Evolutionary conservation across 495 filamentous ascomycete species (phyloP), one percentile per base, ranked within the genome.

Genomic region (Cercophora scortea): DNA sequence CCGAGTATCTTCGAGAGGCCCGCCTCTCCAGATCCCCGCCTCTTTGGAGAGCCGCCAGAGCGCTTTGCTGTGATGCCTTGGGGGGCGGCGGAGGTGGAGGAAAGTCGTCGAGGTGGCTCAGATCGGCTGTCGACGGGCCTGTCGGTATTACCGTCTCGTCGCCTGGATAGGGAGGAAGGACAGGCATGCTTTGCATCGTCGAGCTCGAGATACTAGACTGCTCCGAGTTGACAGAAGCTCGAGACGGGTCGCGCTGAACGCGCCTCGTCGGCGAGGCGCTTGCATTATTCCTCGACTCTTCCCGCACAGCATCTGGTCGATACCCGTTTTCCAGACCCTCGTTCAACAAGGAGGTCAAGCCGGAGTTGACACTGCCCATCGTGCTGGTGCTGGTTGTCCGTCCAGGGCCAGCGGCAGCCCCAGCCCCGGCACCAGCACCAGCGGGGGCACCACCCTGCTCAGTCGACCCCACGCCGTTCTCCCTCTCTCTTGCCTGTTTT

Each of bases 21-120:
- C 93, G 80, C 57, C 93, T 79, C 61, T 97, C 92, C n/a, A 97
- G 72, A 52, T 95, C 89, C 6, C 90, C 89, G 49, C 90, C 90
- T 64, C 88, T 77, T 65, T 97, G 94, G 54, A 98, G 68, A 42
- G 90, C 90, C 39, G 88, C 89, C 46, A 98, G 74, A 8, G 93
- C 93, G 73, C 95, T 92, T 61, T 94, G 86, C 57, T 91, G 83
- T 57, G 88, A 87, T 18, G 86, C 85, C 43, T 88, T 84, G 9
- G 87, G 85, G 10, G 87, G 87, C 8, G 87, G 88, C 11, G 87
- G 86, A 3, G 78, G 79, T n/a, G 79, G 78, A 34, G 85, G 82
- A 52, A 84, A 79, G 53, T 78, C 67, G 60, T 82, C 78, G 61
- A 79, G 63, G 33, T 47, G 59, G 47, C 69, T 61, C 55, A 72